Evolutionary conservation across 345 rosid species (phyloP).

Genomic region (Geranium brycei): DNA sequence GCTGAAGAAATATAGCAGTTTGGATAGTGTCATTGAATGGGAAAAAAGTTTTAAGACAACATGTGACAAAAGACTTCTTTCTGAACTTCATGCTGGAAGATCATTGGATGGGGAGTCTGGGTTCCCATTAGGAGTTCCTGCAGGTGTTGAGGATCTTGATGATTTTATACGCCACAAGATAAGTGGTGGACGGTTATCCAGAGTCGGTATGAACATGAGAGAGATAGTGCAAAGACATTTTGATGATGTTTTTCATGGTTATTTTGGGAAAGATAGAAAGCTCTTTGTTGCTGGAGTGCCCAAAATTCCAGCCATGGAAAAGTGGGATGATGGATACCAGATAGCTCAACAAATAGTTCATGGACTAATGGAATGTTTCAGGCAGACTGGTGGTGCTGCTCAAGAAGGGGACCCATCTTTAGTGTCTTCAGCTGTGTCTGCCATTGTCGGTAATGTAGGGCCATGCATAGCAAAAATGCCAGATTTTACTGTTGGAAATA

Average conservation of each 20-base stretch:
- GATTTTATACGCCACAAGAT: conserved; percentile 76
- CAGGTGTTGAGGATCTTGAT: conserved; percentile 78
- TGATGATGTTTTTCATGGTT: conserved; percentile 51
- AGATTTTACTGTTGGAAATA: conserved; percentile 45
- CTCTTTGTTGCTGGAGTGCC: conserved; percentile 36
- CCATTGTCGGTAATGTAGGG: conserved; percentile 64
- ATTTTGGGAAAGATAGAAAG: conserved; percentile 53
- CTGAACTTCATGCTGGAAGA: conserved; percentile 80
- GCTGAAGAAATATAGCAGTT: conserved; percentile 55
- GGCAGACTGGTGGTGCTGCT: conserved; percentile 91
- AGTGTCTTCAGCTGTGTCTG: conserved; percentile 88
- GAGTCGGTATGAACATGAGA: conserved; percentile 75
- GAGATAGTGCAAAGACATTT: conserved; percentile 62
- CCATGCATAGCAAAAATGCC: conserved; percentile 50
- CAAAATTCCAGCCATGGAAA: conserved; percentile 42
- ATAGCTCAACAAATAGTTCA: conserved; percentile 67
- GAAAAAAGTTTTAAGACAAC: conserved; percentile 56
- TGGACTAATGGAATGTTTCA: conserved; percentile 68
- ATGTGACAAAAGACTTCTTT: conserved; percentile 66
- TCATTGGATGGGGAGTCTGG: conserved; percentile 62
- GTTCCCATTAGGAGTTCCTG: conserved; percentile 67
- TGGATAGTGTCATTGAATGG: conserved; percentile 86
- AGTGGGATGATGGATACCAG: conserved; percentile 60
- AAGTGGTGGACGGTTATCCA: conserved; percentile 41
- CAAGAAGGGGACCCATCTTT: conserved; percentile 96